phyloP scores from a whole-genome alignment of 345 rosid species.

The Heritiera fomes region DNA sequence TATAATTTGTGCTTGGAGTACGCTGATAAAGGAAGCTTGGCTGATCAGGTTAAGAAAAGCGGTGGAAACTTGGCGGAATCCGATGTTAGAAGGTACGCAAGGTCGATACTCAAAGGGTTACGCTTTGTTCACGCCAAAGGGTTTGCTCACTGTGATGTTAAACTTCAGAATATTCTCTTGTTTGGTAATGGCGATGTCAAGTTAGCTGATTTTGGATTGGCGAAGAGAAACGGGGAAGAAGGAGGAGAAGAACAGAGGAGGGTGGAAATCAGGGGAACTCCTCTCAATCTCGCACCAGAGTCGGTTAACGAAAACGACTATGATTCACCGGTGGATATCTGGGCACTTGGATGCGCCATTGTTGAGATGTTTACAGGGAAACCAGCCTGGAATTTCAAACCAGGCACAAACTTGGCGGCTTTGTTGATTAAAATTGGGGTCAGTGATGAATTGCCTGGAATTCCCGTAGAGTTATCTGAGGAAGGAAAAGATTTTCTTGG shows the following conservation, averaged over 20 bases:
- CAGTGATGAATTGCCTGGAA: conserved; percentile 53
- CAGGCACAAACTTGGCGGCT: conserved; percentile 35
- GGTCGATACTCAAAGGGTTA: conserved; percentile 59
- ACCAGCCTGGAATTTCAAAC: conserved; percentile 55
- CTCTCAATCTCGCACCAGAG: conserved; percentile 81
- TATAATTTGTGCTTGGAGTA: conserved; percentile 70
- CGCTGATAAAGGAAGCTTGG: conserved; percentile 73
- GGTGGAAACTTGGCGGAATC: conserved; percentile 55
- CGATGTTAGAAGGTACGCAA: conserved; percentile 48
- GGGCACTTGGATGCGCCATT: conserved; percentile 83
- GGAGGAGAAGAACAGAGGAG: conserved; percentile 19
- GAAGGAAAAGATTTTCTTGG: not conserved
- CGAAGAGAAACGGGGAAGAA: conserved; percentile 40
- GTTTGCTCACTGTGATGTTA: conserved; percentile 71
- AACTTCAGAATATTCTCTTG: conserved; percentile 58
- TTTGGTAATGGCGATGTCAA: conserved; percentile 46
- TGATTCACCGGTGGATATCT: conserved; percentile 68
- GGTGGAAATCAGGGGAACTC: conserved; percentile 65
- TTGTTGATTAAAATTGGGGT: conserved; percentile 60
- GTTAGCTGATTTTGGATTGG: conserved; percentile 78
- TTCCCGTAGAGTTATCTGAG: conserved; percentile 59
- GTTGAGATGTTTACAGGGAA: conserved; percentile 77
- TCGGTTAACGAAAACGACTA: conserved; percentile 53
- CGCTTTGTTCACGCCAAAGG: conserved; percentile 58
- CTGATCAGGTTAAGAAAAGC: conserved; percentile 32